Evolutionary conservation across 1,284 basidiomycete genomes (phyloP).

Genomic region (Rhodotorula sp.): DNA sequence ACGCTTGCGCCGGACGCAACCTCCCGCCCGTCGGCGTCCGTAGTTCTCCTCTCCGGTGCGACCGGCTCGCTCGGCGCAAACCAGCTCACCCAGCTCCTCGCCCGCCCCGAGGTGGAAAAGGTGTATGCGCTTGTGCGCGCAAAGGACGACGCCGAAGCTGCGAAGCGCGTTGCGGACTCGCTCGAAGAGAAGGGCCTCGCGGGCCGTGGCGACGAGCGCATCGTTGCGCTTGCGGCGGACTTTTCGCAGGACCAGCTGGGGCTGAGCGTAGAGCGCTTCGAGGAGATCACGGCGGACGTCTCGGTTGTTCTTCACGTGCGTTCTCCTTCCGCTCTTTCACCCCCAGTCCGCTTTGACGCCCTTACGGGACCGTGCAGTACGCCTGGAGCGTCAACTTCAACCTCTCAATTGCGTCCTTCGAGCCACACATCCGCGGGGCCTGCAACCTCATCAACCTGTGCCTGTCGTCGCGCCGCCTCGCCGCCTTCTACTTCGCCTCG

Average conservation of each 20-base stretch:
- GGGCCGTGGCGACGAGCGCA: slow-evolving; percentile 21
- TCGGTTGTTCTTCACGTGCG: slow-evolving; percentile 60
- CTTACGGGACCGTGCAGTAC: slow-evolving; percentile 47
- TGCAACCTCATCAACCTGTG: slow-evolving; percentile 61
- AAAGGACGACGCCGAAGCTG: slow-evolving; percentile 52
- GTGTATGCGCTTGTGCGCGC: slow-evolving; percentile 63
- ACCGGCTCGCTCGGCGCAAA: slow-evolving; percentile 66
- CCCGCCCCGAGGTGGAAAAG: slow-evolving; percentile 51
- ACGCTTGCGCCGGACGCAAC: neutral
- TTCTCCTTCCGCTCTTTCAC: slow-evolving; percentile 4
- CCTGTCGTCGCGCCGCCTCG: slow-evolving; percentile 55
- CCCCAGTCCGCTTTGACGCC: slow-evolving; percentile 25
- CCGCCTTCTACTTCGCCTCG: slow-evolving; percentile 63
- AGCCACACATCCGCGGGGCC: slow-evolving; percentile 59
- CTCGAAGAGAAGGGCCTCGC: slow-evolving; percentile 42
- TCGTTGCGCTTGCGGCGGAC: slow-evolving; percentile 39
- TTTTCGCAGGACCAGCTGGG: slow-evolving; percentile 44
- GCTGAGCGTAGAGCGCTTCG: slow-evolving; percentile 52
- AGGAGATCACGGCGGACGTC: slow-evolving; percentile 50
- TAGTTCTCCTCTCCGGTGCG: slow-evolving; percentile 60
- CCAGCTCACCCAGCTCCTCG: slow-evolving; percentile 58
- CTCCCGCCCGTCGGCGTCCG: slow-evolving; percentile 28
- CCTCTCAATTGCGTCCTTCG: slow-evolving; percentile 53
- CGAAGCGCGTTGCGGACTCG: slow-evolving; percentile 53
- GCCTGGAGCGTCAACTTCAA: slow-evolving; percentile 59